Base-by-base conservation (phyloP, 257 asterid species). In the Solanum chaucha region DNA sequence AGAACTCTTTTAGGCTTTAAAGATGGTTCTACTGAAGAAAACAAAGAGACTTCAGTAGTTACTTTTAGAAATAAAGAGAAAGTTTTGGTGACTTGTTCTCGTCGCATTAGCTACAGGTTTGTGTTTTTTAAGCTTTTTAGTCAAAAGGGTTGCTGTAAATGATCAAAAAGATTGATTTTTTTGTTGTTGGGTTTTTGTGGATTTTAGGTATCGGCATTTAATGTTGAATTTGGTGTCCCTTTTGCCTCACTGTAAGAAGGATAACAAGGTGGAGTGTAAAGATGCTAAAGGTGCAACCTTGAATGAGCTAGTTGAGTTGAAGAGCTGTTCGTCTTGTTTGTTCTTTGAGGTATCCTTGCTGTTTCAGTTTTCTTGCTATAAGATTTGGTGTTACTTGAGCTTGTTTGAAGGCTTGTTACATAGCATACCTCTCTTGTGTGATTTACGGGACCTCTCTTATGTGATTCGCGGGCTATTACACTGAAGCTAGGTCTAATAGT, bases 301-400 rank as follows among this genome's bases (percentile, higher is more conserved):
- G 93, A 97, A 94, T 85, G 99, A 97, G 94, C 95, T 97, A 12
- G 98, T 97, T 71, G 99, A 97, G 95, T 94, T 96, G 77, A 96
- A 89, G 95, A 92, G 94, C 84, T 96, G 98, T 89, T 92, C 96
- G 6, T 96, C 99, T 86, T 97, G 97, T 87, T 90, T 97, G 90
- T 97, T 97, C 92, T 97, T 97, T 40, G 99, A 97, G 61, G 61
- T 51, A 51, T 51, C 61, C 61, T 51, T 51, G 61, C 61, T 51
- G 61, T 51, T 51, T 51, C n/a, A 51, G 61, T 51, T 51, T 0
- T 51, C 22, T 51, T 51, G n/a, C 61, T 51, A 51, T 51, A 51
- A 51, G 61, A 51, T 51, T 51, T 51, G n/a, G n/a, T 51, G 61
- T 51, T 51, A 51, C 61, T 51, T 51, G 61, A 51, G 4, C n/a